Percentiles rank a stretch among this genome's conserved stretches.
Conservation (phyloP, 2,329 filamentous ascomycete genomes). For the Pestalotiopsis sp. region DNA sequence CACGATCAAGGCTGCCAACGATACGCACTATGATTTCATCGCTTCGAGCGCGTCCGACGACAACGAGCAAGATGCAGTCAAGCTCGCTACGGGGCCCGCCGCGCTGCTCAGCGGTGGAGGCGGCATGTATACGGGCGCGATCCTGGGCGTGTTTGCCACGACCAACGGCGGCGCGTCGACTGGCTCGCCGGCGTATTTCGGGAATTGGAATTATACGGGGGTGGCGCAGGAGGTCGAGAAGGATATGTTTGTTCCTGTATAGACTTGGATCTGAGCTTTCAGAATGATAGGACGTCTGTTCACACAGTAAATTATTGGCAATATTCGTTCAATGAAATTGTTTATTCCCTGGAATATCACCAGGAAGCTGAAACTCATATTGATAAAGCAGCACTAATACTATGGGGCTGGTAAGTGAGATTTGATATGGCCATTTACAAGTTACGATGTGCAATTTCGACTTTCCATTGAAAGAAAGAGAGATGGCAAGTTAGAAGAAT, state of each 20-base stretch:
- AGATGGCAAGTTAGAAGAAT: too few species aligned
- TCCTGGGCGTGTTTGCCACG: constrained; percentile 55
- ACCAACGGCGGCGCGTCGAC: constrained; percentile 47
- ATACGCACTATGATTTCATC: background rate
- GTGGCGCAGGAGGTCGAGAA: background rate
- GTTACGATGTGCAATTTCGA: too few species aligned
- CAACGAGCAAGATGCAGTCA: background rate
- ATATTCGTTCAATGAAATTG: too few species aligned
- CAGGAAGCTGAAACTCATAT: too few species aligned
- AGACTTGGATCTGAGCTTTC: background rate
- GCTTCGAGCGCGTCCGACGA: background rate
- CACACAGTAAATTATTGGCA: background rate
- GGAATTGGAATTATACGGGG: constrained; percentile 47
- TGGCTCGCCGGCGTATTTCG: constrained; percentile 45
- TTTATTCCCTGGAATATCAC: too few species aligned
- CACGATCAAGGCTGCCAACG: background rate
- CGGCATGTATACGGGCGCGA: constrained; percentile 36
- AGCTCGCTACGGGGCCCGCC: background rate
- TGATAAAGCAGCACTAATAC: too few species aligned
- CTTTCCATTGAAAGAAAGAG: too few species aligned
- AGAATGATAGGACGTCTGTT: background rate
- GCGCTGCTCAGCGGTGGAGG: constrained; percentile 8
- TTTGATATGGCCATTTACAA: too few species aligned
- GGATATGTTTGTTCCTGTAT: background rate
- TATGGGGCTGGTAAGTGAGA: too few species aligned